A percentile compares a stretch with the other conserved stretches of the same genome.
Conservation (phyloP, 2,329 filamentous ascomycete genomes). For the Drechslerella dactyloides region DNA sequence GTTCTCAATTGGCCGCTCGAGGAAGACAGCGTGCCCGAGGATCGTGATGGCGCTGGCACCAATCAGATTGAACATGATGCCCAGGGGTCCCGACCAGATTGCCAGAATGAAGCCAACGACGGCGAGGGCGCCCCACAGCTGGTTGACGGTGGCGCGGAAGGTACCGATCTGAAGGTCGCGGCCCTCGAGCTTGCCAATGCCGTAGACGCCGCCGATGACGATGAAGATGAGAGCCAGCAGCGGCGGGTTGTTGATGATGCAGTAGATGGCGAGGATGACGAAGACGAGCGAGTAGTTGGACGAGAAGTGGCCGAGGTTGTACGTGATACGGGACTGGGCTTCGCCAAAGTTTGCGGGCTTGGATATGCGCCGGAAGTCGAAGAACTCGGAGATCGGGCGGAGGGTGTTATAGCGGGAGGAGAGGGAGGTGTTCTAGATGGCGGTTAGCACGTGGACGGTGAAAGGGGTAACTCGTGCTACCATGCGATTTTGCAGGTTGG, state of each 20-base stretch:
- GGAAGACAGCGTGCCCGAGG: constrained; percentile 88
- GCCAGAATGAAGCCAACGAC: constrained; percentile 83
- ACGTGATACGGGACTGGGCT: constrained; percentile 90
- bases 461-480: constrained; percentile 19
- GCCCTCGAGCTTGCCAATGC: constrained; percentile 88
- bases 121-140: constrained; percentile 89
- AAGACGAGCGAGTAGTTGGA: constrained; percentile 98
- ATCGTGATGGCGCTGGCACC: constrained; percentile 93
- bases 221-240: constrained; percentile 93
- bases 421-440: constrained; percentile 63
- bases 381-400: constrained; percentile 87
- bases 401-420: constrained; percentile 88
- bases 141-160: constrained; percentile 82
- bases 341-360: constrained; percentile 92
- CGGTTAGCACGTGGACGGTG: constrained; percentile 17
- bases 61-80: constrained; percentile 90
- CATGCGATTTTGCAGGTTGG: too few species aligned
- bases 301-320: constrained; percentile 95
- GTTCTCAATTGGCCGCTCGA: constrained; percentile 99
- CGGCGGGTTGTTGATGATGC: constrained; percentile 81
- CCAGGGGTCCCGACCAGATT: constrained; percentile 81
- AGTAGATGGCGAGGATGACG: constrained; percentile 94
- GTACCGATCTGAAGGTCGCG: constrained; percentile 80
- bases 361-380: constrained; percentile 92
- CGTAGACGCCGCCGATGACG: constrained; percentile 82